phyloP scores from a whole-genome alignment of 179 eudicot genomes.

The Sideroxylon spinosum region DNA sequence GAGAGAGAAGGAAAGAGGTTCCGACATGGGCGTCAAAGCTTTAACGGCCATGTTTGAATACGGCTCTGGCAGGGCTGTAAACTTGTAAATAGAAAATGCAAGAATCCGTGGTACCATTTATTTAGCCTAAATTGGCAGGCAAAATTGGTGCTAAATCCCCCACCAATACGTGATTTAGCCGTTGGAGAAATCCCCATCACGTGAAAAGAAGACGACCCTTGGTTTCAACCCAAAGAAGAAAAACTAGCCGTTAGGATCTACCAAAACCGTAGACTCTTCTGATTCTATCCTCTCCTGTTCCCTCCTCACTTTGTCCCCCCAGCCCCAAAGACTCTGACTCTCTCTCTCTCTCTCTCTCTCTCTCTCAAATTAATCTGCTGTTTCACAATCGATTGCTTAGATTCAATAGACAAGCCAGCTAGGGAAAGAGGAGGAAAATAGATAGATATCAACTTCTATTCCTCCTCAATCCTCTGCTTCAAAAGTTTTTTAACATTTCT shows the following conservation, averaged over 20 bases:
- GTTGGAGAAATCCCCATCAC: too few species aligned
- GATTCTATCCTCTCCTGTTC: conserved; percentile 21
- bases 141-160: not conserved
- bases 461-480: conserved; percentile 9
- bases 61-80: not conserved
- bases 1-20: too few species aligned
- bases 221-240: not conserved
- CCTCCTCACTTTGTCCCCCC: conserved; percentile 1
- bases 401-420: too few species aligned
- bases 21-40: not conserved
- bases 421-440: not conserved
- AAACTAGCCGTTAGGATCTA: conserved; percentile 50
- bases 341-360: not conserved
- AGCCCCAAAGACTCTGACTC: not conserved
- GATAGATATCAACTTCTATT: not conserved
- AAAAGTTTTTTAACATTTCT: too few species aligned
- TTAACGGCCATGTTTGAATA: not conserved
- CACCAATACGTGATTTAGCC: too few species aligned
- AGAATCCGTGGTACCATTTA: not conserved
- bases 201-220: not conserved
- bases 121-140: too few species aligned
- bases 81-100: not conserved
- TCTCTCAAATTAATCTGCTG: not conserved
- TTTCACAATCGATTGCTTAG: not conserved
- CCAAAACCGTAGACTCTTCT: not conserved